Conservation (phyloP, 495 filamentous ascomycete species). For the Trichocladium antarcticum region DNA sequence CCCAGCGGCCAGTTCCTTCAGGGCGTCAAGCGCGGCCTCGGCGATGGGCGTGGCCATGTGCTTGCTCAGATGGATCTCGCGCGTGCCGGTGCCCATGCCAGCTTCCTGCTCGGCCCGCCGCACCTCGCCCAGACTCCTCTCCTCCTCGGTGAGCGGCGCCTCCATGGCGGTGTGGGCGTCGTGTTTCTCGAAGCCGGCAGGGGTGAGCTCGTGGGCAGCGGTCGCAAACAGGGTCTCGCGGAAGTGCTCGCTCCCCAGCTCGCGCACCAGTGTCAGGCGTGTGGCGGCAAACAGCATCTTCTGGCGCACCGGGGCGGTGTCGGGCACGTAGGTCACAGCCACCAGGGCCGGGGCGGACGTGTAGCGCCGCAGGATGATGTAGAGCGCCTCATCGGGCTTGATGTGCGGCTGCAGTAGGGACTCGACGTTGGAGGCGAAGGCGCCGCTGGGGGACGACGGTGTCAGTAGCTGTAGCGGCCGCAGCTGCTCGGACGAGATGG, state of each 20-base stretch:
- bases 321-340: constrained; percentile 83
- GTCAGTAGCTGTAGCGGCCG: constrained; percentile 50
- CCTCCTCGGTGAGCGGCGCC: constrained; percentile 81
- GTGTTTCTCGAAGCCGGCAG: constrained; percentile 64
- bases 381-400: constrained; percentile 63
- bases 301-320: constrained; percentile 76
- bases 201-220: constrained; percentile 57
- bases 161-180: constrained; percentile 55
- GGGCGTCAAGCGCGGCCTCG: constrained; percentile 54
- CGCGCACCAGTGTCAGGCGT: constrained; percentile 67
- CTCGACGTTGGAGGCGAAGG: constrained; percentile 52
- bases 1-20: constrained; percentile 44
- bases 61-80: constrained; percentile 49
- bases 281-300: constrained; percentile 96
- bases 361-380: constrained; percentile 70
- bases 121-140: constrained; percentile 64
- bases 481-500: constrained; percentile 66
- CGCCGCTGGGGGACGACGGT: constrained; percentile 40
- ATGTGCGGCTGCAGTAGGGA: constrained; percentile 48
- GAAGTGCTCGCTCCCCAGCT: constrained; percentile 85
- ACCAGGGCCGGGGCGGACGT: constrained; percentile 46
- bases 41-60: constrained; percentile 55
- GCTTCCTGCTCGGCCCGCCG: constrained; percentile 71
- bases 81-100: constrained; percentile 53
- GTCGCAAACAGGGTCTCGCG: constrained; percentile 66